Evolutionary conservation across 2,329 filamentous ascomycete genomes (phyloP).

Genomic region (Exophiala alcalophila): DNA sequence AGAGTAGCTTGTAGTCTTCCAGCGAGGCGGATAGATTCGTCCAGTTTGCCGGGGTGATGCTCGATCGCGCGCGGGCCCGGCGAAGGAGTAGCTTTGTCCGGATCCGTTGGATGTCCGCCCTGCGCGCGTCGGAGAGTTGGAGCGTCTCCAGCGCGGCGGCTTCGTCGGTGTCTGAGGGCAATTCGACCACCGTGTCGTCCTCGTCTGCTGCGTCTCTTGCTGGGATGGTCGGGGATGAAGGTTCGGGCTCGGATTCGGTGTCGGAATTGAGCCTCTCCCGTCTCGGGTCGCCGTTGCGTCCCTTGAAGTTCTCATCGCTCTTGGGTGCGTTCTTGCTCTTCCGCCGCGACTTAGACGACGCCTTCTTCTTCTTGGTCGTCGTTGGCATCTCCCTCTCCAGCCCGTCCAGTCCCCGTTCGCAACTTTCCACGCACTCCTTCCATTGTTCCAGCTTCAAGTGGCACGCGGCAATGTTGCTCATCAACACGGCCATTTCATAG

Average conservation of each 20-base stretch:
- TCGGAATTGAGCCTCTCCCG: conserved; percentile 19
- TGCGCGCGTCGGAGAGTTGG: conserved; percentile 46
- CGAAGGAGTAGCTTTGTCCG: conserved; percentile 79
- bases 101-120: conserved; percentile 69
- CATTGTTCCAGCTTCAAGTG: conserved; percentile 81
- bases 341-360: conserved; percentile 27
- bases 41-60: conserved; percentile 58
- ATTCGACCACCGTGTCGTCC: conserved; percentile 49
- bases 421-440: conserved; percentile 74
- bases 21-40: conserved; percentile 73
- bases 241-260: conserved; percentile 23
- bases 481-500: conserved; percentile 82
- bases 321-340: conserved; percentile 27
- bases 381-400: conserved; percentile 62
- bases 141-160: conserved; percentile 42
- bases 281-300: conserved; percentile 17
- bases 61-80: conserved; percentile 63
- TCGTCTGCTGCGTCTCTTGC: conserved; percentile 28
- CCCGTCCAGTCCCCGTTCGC: conserved; percentile 68
- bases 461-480: conserved; percentile 86
- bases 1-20: conserved; percentile 68
- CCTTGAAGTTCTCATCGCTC: neutral
- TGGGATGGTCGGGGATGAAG: neutral
- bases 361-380: conserved; percentile 30
- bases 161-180: conserved; percentile 44